These are phyloP conservation scores for Cladosporium halotolerans DNA, from an alignment of 2,329 filamentous ascomycete species.

Conservation along the genomic window DNA sequence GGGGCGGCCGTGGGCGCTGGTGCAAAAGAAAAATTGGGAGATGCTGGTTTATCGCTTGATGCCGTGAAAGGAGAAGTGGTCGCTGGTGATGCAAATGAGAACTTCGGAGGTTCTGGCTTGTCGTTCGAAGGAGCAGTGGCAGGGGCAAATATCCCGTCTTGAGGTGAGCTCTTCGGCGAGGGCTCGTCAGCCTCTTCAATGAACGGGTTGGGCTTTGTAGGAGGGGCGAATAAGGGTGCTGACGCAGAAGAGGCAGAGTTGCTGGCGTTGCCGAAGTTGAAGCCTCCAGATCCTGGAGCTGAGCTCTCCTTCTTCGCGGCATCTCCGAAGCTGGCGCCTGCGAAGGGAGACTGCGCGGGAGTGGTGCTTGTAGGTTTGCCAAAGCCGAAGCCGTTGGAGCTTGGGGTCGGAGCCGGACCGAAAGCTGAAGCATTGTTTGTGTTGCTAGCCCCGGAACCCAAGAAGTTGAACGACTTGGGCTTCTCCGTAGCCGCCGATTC, in stretches of 20 bases:
- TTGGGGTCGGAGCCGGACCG: not conserved
- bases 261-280: not conserved
- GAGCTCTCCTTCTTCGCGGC: not conserved
- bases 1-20: too few relatives aligned
- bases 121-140: not conserved
- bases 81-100: conserved; percentile 1
- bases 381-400: not conserved
- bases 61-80: not conserved
- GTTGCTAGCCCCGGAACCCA: not conserved
- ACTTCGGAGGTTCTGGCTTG: not conserved
- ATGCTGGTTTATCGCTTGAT: not conserved
- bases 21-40: conserved; percentile 3
- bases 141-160: not conserved
- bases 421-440: not conserved
- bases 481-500: not conserved
- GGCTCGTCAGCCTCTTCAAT: conserved; percentile 3
- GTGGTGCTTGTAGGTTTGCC: not conserved
- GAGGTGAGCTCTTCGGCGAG: conserved; percentile 1
- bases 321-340: conserved; percentile 12
- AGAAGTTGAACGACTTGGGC: conserved; percentile 2
- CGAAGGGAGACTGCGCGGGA: not conserved
- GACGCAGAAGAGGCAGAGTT: not conserved
- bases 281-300: not conserved
- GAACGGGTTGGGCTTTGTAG: conserved; percentile 1
- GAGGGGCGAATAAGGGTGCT: conserved; percentile 1